Conservation (phyloP, 768 basidiomycete species). For the Lentinus tigrinus region DNA sequence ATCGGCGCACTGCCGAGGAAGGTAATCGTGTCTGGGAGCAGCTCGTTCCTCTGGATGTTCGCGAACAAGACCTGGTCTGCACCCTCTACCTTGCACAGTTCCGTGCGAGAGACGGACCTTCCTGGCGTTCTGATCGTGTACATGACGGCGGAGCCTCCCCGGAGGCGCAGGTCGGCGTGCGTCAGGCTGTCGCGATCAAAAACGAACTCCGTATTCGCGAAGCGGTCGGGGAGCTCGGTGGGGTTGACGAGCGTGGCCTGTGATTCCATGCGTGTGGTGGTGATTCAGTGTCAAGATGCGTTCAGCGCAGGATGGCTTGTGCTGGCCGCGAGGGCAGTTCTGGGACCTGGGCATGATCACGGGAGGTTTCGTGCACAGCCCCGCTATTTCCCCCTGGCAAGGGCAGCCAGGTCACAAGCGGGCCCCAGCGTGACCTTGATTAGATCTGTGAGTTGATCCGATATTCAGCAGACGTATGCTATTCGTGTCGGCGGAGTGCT, state of each 20-base stretch:
- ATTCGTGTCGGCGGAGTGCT: too few species aligned
- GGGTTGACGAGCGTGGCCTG: conserved; percentile 3
- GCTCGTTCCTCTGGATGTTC: conserved; percentile 1
- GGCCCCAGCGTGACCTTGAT: too few species aligned
- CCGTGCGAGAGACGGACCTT: not conserved
- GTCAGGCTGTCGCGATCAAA: conserved; percentile 3
- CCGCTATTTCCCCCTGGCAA: too few species aligned
- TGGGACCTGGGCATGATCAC: too few species aligned
- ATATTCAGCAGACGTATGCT: too few species aligned
- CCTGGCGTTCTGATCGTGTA: not conserved
- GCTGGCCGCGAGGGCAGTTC: too few species aligned
- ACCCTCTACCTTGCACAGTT: not conserved
- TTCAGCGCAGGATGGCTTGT: not conserved
- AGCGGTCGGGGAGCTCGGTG: conserved; percentile 3
- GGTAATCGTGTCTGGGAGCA: conserved; percentile 1
- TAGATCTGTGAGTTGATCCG: too few species aligned
- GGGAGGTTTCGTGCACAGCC: too few species aligned
- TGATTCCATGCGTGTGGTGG: not conserved
- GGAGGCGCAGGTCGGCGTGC: not conserved
- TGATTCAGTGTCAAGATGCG: not conserved
- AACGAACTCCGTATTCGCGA: not conserved
- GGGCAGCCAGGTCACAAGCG: too few species aligned
- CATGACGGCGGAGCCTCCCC: not conserved
- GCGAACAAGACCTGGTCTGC: not conserved
- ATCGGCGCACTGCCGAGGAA: not conserved